Evolutionary conservation across 257 asterid species (phyloP).

Genomic region (Anisodus acutangulus): DNA sequence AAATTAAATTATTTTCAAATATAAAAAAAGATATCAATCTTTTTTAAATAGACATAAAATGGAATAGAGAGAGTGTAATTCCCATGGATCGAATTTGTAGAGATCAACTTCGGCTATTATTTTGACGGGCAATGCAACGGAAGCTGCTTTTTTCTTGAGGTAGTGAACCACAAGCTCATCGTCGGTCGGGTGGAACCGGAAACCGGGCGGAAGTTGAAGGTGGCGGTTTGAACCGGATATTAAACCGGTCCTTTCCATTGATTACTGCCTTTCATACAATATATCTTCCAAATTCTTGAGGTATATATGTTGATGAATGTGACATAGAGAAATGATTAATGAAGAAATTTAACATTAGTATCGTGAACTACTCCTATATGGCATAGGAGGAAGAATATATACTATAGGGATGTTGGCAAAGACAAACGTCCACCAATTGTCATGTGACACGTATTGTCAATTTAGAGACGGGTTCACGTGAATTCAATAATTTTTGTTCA

Average conservation of each 20-base stretch:
- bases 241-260: conserved; percentile 47
- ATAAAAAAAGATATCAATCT: too few relatives aligned
- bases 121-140: conserved; percentile 46
- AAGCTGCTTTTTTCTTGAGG: conserved; percentile 49
- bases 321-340: neutral
- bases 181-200: conserved; percentile 46
- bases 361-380: neutral
- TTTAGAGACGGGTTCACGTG: too few relatives aligned
- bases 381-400: neutral
- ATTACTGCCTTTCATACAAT: neutral
- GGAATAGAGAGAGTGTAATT: conserved; percentile 30
- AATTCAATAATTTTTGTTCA: too few relatives aligned
- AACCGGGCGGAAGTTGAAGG: conserved; percentile 41
- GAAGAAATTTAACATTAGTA: neutral
- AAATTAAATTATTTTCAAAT: too few relatives aligned
- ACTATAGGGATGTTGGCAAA: neutral
- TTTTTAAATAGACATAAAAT: neutral
- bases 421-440: neutral
- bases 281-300: too few relatives aligned
- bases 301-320: too few relatives aligned
- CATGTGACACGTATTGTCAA: neutral
- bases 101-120: conserved; percentile 39
- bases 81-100: conserved; percentile 53
- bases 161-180: conserved; percentile 59
- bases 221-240: conserved; percentile 39